Evolutionary conservation across 1,284 basidiomycete genomes (phyloP).

Genomic region (Tilletiaria anomala): DNA sequence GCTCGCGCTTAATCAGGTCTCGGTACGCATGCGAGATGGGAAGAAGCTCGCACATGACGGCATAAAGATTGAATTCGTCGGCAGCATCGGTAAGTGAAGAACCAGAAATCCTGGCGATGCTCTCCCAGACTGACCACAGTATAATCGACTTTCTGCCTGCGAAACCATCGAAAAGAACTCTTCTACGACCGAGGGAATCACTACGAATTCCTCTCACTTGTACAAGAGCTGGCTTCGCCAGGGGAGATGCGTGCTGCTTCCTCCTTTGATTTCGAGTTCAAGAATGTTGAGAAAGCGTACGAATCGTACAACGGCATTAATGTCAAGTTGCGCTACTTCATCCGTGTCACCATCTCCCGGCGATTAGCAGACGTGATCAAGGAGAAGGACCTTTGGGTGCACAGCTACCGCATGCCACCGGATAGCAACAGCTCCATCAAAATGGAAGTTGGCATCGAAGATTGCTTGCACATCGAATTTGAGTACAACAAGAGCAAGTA

Average conservation of each 20-base stretch:
- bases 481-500: constrained; percentile 99
- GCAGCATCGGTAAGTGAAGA: constrained; percentile 69
- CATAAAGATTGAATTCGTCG: constrained; percentile 93
- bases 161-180: constrained; percentile 65
- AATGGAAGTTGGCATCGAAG: constrained; percentile 99
- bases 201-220: constrained; percentile 89
- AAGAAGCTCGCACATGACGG: constrained; percentile 92
- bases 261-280: constrained; percentile 80
- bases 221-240: constrained; percentile 82
- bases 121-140: neutral
- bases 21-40: constrained; percentile 77
- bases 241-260: constrained; percentile 89
- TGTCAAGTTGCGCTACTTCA: constrained; percentile 80
- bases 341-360: constrained; percentile 79
- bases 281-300: constrained; percentile 97
- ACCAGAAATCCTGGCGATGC: no score
- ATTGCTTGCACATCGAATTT: constrained; percentile 96
- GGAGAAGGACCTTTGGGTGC: constrained; percentile 91
- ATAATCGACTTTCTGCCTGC: no score
- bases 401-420: constrained; percentile 94
- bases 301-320: constrained; percentile 97
- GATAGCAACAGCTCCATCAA: constrained; percentile 95
- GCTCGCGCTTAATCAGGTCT: constrained; percentile 52
- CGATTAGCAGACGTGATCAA: constrained; percentile 82
- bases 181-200: constrained; percentile 96